Evolutionary conservation across 2,329 filamentous ascomycete genomes (phyloP), one percentile per base, ranked within the genome.

Genomic region (Pseudogymnoascus pannorum): DNA sequence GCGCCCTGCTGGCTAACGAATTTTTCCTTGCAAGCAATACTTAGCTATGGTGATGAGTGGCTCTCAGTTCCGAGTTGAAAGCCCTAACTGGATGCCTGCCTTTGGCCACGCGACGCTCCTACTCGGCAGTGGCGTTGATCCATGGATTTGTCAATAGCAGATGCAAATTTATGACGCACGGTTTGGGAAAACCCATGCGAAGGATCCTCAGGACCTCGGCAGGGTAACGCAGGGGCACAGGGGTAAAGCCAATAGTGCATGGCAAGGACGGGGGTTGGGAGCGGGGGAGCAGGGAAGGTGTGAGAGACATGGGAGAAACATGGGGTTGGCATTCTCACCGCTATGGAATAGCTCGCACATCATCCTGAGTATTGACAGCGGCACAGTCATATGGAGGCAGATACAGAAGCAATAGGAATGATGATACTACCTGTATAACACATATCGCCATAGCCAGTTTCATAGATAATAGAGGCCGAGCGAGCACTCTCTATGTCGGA

Each of bases 311-410:
- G 36, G 22, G 42, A 16, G 22, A 51, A 18, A 44, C 40, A 44
- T 44, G 40, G 40, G 42, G 26, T 18, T 54, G 5, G 9, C 26
- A 24, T 54, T 54, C 16, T 11, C 48, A 54, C 18, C n/a, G 12
- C 48, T n/a, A n/a, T n/a, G n/a, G n/a, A 18, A 54, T 54, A 31
- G n/a, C 31, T 54, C 24, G 44, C n/a, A 18, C 44, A 54, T 54
- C 44, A 54, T n/a, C n/a, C n/a, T n/a, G n/a, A n/a, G n/a, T 54
- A 31, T 54, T 54, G 44, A 54, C 44, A 54, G 44, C 44, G 44
- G 44, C 44, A 31, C 44, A 54, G 18, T n/a, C 12, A 33, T 9
- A 8, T 9, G 31, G 9, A 18, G 38, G n/a, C n/a, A n/a, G n/a
- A n/a, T n/a, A n/a, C n/a, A n/a, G n/a, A n/a, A n/a, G n/a, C n/a